phyloP scores from a whole-genome alignment of 169 alveolate species.

The Cardiosporidium cionae region DNA sequence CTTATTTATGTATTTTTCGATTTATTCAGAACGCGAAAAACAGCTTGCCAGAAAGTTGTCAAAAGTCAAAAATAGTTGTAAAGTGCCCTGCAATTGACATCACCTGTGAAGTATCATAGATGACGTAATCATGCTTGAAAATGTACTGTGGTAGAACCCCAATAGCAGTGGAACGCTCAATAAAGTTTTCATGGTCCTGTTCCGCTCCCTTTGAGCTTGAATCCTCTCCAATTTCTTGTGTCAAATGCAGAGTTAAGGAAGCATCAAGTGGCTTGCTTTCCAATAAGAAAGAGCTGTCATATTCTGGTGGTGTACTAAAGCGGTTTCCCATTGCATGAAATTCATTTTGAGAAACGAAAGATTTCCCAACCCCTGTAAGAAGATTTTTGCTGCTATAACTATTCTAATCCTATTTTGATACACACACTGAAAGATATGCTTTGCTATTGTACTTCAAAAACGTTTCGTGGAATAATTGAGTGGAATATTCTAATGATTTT shows the following conservation, averaged over 20 bases:
- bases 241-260: neutral
- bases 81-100: neutral
- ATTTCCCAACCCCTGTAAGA: slow-evolving; percentile 67
- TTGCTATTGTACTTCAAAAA: too few species aligned
- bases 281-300: slow-evolving; percentile 37
- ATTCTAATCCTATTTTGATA: too few species aligned
- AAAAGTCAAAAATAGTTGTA: neutral
- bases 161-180: slow-evolving; percentile 40
- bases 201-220: slow-evolving; percentile 10
- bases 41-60: neutral
- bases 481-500: too few species aligned
- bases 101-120: slow-evolving; percentile 76
- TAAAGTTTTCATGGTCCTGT: slow-evolving; percentile 28
- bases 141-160: slow-evolving; percentile 81
- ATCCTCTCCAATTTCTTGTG: slow-evolving; percentile 3
- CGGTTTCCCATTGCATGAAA: slow-evolving; percentile 54
- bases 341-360: slow-evolving; percentile 55
- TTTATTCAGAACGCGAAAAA: neutral
- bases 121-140: slow-evolving; percentile 66
- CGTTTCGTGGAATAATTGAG: too few species aligned
- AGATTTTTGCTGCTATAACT: too few species aligned
- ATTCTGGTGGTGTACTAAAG: slow-evolving; percentile 52
- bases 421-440: too few species aligned
- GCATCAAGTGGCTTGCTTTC: neutral
- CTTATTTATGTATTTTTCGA: neutral